Conservation (phyloP, 148 eudicot genomes). For the Spergularia marina region DNA sequence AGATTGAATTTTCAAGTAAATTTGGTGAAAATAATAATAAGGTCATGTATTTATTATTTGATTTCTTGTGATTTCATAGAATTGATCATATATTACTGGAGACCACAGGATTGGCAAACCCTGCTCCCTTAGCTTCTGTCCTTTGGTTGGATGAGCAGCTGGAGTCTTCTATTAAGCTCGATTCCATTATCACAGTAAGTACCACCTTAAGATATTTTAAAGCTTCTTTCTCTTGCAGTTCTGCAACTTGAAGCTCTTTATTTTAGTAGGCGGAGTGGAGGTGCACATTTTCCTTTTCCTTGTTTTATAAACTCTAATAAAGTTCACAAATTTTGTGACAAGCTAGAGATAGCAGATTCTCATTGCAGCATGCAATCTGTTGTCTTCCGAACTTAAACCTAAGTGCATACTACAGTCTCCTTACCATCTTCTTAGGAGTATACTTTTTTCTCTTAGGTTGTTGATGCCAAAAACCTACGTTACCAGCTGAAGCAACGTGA, state of each 20-base stretch:
- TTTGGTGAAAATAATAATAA: not conserved
- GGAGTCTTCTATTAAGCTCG: conserved; percentile 84
- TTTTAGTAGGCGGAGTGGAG: not conserved
- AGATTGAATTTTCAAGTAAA: not conserved
- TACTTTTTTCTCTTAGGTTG: conserved; percentile 51
- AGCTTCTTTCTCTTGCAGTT: not conserved
- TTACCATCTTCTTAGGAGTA: not conserved
- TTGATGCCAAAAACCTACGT: conserved; percentile 89
- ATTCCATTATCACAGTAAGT: conserved; percentile 89
- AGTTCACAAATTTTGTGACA: not conserved
- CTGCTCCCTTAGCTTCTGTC: conserved; percentile 97
- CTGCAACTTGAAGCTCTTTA: not conserved
- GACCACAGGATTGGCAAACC: conserved; percentile 97
- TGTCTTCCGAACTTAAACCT: not conserved
- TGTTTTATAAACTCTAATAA: not conserved
- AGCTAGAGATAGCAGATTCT: too few species aligned
- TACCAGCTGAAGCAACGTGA: conserved; percentile 68
- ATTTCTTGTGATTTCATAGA: conserved; percentile 40
- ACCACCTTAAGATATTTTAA: conserved; percentile 7
- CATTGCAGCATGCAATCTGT: too few species aligned
- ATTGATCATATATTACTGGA: conserved; percentile 94
- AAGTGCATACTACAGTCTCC: not conserved
- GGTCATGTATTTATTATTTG: not conserved
- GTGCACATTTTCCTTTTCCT: not conserved
- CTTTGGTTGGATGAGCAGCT: conserved; percentile 99